Percentiles rank a stretch among this genome's conserved stretches.
Conservation (phyloP, 192 early-diverging fungal species). For the Rhizoclosmatium globosum region DNA sequence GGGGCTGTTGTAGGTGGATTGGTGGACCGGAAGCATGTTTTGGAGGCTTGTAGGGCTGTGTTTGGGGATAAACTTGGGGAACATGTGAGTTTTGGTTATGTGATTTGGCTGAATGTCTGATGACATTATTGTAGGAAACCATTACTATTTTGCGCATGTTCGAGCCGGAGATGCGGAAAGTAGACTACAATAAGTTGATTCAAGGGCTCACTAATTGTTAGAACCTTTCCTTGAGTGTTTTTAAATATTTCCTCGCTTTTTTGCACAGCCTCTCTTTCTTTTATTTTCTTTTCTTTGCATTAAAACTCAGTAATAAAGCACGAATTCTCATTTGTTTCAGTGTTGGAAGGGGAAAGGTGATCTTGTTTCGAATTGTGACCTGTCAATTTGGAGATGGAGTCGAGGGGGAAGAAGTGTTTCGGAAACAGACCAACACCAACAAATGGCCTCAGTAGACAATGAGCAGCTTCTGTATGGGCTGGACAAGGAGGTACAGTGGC, state of each 20-base stretch:
- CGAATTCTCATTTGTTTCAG: too few relatives aligned
- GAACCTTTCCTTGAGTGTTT: neutral
- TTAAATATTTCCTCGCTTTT: too few relatives aligned
- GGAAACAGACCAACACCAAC: neutral
- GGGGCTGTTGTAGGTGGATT: conserved; percentile 28
- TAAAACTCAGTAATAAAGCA: too few relatives aligned
- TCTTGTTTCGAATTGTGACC: too few relatives aligned
- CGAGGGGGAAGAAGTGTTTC: neutral
- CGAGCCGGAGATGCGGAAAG: conserved; percentile 51
- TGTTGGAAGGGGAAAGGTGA: too few relatives aligned
- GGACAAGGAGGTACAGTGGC: conserved; percentile 37
- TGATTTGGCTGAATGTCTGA: conserved; percentile 13
- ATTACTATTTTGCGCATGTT: conserved; percentile 63
- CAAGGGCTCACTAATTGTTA: conserved; percentile 33
- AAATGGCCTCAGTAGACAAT: neutral
- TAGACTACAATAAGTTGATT: conserved; percentile 38
- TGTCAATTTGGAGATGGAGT: neutral
- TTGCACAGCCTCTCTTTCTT: too few relatives aligned
- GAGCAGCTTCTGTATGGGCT: conserved; percentile 38
- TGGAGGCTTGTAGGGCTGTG: conserved; percentile 46
- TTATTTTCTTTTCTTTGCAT: too few relatives aligned
- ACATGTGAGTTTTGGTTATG: conserved; percentile 51
- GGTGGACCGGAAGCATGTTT: conserved; percentile 48
- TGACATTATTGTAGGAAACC: conserved; percentile 50
- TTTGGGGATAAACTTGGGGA: conserved; percentile 46